These are phyloP conservation scores for Hirsutella minnesotensis DNA, from an alignment of 2,329 filamentous ascomycete genomes.

Conservation along the genomic window DNA sequence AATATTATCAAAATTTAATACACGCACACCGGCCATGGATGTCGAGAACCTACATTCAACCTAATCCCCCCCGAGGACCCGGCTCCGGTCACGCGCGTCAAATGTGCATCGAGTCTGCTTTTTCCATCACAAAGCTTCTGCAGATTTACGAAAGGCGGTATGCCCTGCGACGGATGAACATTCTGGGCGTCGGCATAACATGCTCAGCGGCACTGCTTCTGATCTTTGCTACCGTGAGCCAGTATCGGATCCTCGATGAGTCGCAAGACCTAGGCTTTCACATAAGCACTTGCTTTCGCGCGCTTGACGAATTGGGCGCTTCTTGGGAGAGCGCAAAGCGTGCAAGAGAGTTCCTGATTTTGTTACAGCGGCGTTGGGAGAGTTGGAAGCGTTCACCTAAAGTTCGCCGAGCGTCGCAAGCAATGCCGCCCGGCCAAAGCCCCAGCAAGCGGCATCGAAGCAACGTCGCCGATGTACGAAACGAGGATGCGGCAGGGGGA, in stretches of 20 bases:
- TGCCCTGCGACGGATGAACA: slow-evolving; percentile 9
- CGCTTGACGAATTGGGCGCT: slow-evolving; percentile 10
- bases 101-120: slow-evolving; percentile 13
- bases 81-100: slow-evolving; percentile 11
- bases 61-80: slow-evolving; percentile 10
- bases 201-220: slow-evolving; percentile 7
- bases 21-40: slow-evolving; percentile 15
- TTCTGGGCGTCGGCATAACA: slow-evolving; percentile 6
- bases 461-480: too few species aligned
- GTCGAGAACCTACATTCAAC: slow-evolving; percentile 12
- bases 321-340: slow-evolving; percentile 14
- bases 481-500: too few species aligned
- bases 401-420: slow-evolving; percentile 1
- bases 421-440: neutral
- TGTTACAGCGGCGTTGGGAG: slow-evolving; percentile 13
- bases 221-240: slow-evolving; percentile 12
- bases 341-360: slow-evolving; percentile 10
- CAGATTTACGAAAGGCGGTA: slow-evolving; percentile 8
- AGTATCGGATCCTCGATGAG: slow-evolving; percentile 7
- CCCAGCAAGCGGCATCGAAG: slow-evolving; percentile 8
- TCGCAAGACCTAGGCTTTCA: slow-evolving; percentile 6
- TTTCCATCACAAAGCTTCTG: slow-evolving; percentile 8
- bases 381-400: slow-evolving; percentile 4
- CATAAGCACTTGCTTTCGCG: slow-evolving; percentile 13
- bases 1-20: slow-evolving; percentile 14